A percentile compares a stretch with the other conserved stretches of the same genome.
Evolutionary conservation across 1,284 basidiomycete genomes (phyloP).

Genomic region (Ceratorhiza oryzae-sativae): DNA sequence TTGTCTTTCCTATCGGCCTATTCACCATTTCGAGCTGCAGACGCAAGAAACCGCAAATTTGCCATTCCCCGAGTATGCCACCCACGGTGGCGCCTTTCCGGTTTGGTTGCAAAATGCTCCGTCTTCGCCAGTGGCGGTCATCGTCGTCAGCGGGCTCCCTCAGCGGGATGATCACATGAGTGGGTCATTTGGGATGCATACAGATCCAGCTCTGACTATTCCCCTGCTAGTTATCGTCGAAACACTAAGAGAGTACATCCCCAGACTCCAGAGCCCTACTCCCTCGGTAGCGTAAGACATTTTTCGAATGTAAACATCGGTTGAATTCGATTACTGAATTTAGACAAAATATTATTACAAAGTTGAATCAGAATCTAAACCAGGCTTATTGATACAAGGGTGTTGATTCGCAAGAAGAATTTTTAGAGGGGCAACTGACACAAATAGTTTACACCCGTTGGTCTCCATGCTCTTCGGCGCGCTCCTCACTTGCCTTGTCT

Average conservation of each 20-base stretch:
- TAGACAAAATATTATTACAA: conserved; percentile 29
- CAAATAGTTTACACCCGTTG: conserved; percentile 2
- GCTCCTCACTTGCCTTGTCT: not conserved
- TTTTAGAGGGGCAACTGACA: not conserved
- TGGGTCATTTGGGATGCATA: conserved; percentile 22
- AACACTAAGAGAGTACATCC: conserved; percentile 40
- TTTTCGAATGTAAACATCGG: not conserved
- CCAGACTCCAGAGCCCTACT: conserved; percentile 27
- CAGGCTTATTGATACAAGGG: conserved; percentile 24
- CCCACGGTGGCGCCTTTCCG: conserved; percentile 52
- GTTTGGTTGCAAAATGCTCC: conserved; percentile 49
- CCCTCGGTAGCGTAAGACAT: conserved; percentile 14
- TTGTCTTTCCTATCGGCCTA: not conserved
- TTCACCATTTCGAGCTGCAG: not conserved
- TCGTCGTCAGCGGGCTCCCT: conserved; percentile 52
- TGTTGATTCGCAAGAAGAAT: not conserved
- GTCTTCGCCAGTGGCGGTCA: conserved; percentile 50
- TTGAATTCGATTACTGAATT: conserved; percentile 12
- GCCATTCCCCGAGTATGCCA: conserved; percentile 40
- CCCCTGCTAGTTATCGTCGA: conserved; percentile 42
- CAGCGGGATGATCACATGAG: conserved; percentile 52
- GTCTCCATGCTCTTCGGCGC: conserved; percentile 14
- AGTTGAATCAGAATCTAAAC: not conserved
- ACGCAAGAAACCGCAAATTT: conserved; percentile 34
- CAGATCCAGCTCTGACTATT: not conserved